These are phyloP conservation scores for Castanea sativa DNA, from an alignment of 306 rosid genomes.

Conservation along the genomic window DNA sequence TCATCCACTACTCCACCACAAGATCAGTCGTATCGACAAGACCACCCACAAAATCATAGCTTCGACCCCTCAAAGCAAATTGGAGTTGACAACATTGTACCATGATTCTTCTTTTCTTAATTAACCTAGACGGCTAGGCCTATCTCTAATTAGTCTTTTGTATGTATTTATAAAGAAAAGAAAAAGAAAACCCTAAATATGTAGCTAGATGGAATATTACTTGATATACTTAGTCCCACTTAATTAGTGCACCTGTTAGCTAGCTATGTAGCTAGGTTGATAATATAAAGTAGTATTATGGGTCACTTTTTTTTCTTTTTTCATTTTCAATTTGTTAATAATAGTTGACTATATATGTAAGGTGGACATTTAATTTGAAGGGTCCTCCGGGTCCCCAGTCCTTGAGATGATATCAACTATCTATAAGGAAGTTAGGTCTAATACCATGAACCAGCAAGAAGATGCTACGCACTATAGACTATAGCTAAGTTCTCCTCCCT, in stretches of 20 bases:
- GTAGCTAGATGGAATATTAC: not conserved
- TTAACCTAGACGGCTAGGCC: not conserved
- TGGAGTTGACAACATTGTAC: not conserved
- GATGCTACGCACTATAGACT: not conserved
- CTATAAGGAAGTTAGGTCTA: not conserved
- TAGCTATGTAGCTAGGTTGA: no score
- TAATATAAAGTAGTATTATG: no score
- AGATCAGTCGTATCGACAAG: not conserved
- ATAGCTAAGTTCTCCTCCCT: not conserved
- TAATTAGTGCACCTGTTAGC: not conserved
- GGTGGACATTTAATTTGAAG: not conserved
- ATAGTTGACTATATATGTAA: not conserved
- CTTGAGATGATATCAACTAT: not conserved
- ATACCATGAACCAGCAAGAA: not conserved
- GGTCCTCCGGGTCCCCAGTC: not conserved
- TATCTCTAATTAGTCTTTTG: not conserved
- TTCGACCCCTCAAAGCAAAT: conserved; percentile 10
- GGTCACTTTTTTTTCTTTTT: not conserved
- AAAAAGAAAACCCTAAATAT: not conserved
- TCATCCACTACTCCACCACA: conserved; percentile 2
- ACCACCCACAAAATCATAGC: conserved; percentile 27
- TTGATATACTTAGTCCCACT: not conserved
- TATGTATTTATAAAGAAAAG: not conserved
- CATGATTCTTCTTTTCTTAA: not conserved
- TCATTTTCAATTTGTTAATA: not conserved